phyloP scores from a whole-genome alignment of 768 basidiomycete species.

The Solioccasus polychromus region DNA sequence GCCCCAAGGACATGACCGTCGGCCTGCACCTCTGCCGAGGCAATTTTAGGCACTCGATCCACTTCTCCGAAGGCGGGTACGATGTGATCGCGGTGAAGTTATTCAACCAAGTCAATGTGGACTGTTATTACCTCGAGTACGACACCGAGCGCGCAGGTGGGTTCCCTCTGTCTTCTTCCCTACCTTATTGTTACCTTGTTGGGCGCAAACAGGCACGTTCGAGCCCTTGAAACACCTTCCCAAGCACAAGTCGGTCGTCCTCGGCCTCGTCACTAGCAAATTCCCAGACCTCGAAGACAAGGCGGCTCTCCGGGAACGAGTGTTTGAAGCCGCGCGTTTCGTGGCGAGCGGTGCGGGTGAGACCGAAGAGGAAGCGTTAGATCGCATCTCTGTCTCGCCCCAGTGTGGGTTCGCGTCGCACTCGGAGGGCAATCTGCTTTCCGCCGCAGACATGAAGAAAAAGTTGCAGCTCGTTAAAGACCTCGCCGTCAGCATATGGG shows the following conservation, averaged over 20 bases:
- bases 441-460: slow-evolving; percentile 33
- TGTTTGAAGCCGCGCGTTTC: slow-evolving; percentile 42
- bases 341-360: slow-evolving; percentile 39
- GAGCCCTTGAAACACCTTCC: slow-evolving; percentile 32
- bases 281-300: slow-evolving; percentile 42
- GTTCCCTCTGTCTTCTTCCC: background rate
- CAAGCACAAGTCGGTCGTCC: slow-evolving; percentile 37
- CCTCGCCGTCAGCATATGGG: slow-evolving; percentile 38
- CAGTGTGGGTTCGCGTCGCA: slow-evolving; percentile 53
- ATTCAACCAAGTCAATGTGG: slow-evolving; percentile 43
- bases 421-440: slow-evolving; percentile 42
- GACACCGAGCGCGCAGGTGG: slow-evolving; percentile 46
- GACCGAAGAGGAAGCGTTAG: slow-evolving; percentile 37
- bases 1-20: slow-evolving; percentile 38
- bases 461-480: slow-evolving; percentile 32
- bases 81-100: slow-evolving; percentile 43
- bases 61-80: slow-evolving; percentile 47
- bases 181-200: background rate
- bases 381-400: slow-evolving; percentile 43
- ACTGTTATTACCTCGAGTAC: slow-evolving; percentile 47
- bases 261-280: slow-evolving; percentile 45
- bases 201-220: slow-evolving; percentile 21
- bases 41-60: slow-evolving; percentile 27
- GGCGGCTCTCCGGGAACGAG: slow-evolving; percentile 36
- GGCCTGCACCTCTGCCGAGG: slow-evolving; percentile 47